phyloP scores from a whole-genome alignment of 257 asterid species.

The Eustoma russellianum region DNA sequence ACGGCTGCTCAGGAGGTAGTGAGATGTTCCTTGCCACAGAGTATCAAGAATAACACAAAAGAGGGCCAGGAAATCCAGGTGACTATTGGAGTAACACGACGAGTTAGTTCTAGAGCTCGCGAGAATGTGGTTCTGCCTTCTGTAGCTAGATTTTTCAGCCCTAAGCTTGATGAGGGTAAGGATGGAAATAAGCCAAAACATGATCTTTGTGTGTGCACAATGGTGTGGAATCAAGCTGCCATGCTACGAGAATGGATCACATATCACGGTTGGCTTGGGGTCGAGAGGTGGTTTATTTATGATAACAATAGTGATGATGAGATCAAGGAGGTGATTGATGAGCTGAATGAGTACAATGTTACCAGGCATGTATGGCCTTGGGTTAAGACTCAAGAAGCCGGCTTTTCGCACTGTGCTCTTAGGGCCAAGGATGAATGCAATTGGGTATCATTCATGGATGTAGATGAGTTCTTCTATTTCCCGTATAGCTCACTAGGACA shows the following conservation, averaged over 20 bases:
- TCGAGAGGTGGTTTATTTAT: conserved; percentile 84
- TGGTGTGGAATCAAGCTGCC: conserved; percentile 94
- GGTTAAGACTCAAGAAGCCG: conserved; percentile 98
- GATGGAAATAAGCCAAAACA: conserved; percentile 23
- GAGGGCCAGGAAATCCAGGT: conserved; percentile 49
- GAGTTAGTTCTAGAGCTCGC: conserved; percentile 16
- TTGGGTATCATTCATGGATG: conserved; percentile 96
- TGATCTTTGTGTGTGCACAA: conserved; percentile 83
- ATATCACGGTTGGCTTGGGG: conserved; percentile 90
- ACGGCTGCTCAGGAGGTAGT: conserved; percentile 91
- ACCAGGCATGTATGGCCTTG: conserved; percentile 94
- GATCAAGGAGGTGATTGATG: conserved; percentile 35
- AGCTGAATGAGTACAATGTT: conserved; percentile 56
- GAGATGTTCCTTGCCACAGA: conserved; percentile 62
- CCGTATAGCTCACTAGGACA: conserved; percentile 39
- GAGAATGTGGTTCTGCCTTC: conserved; percentile 55
- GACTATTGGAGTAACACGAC: conserved; percentile 40
- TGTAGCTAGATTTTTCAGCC: conserved; percentile 49
- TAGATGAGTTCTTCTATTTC: conserved; percentile 85
- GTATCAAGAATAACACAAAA: conserved; percentile 27
- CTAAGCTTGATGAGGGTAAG: conserved; percentile 6
- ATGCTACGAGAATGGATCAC: conserved; percentile 76
- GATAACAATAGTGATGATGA: conserved; percentile 87
- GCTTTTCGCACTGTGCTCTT: conserved; percentile 89
- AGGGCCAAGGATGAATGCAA: conserved; percentile 66